Evolutionary conservation across 2,329 filamentous ascomycete species (phyloP).

Genomic region (Pseudophaeomoniella oleicola): DNA sequence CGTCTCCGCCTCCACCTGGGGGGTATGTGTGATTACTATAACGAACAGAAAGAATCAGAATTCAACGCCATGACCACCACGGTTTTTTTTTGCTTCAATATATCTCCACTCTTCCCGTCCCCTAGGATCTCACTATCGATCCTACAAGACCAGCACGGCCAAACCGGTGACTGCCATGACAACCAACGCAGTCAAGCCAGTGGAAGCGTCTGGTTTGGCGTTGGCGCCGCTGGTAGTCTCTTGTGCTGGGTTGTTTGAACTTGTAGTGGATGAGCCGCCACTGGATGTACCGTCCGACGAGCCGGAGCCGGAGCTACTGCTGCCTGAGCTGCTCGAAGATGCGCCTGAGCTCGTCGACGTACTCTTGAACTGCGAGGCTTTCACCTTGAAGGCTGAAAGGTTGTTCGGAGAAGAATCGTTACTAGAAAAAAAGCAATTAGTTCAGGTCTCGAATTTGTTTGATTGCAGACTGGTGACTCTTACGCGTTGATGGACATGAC

Average conservation of each 20-base stretch:
- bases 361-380: constrained; percentile 9
- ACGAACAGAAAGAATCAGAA: background rate
- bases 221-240: background rate
- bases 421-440: constrained; percentile 9
- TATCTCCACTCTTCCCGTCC: background rate
- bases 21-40: background rate
- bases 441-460: background rate
- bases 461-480: constrained; percentile 16
- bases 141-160: constrained; percentile 1
- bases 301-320: background rate
- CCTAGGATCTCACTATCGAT: background rate
- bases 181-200: constrained; percentile 1
- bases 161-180: background rate
- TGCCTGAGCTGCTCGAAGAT: constrained; percentile 13
- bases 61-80: background rate
- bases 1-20: background rate
- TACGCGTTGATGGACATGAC: constrained; percentile 64
- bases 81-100: background rate
- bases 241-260: background rate
- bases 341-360: constrained; percentile 18
- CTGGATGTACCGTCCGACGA: background rate
- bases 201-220: background rate
- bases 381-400: constrained; percentile 14
- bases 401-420: constrained; percentile 18
- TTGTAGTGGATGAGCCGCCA: background rate